phyloP scores from a whole-genome alignment of 2,329 filamentous ascomycete genomes.

The Pyrenophora graminea region DNA sequence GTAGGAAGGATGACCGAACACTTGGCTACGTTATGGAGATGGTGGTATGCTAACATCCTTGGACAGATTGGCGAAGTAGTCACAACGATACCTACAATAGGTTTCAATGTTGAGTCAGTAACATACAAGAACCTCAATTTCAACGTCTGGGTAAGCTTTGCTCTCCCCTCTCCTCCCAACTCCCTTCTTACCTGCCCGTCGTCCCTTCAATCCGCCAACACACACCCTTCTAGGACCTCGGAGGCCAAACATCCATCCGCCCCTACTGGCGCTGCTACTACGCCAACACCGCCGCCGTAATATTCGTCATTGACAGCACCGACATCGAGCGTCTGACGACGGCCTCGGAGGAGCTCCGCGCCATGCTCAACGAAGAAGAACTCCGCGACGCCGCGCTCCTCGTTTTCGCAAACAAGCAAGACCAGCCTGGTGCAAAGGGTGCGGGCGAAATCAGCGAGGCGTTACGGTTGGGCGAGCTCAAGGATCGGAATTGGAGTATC shows the following conservation, averaged over 20 bases:
- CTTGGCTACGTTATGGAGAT: neutral
- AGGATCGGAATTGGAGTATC: slow-evolving; percentile 98
- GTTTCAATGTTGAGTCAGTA: slow-evolving; percentile 98
- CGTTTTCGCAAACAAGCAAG: slow-evolving; percentile 99
- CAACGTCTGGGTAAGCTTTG: slow-evolving; percentile 86
- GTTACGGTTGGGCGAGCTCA: slow-evolving; percentile 82
- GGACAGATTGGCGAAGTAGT: slow-evolving; percentile 93
- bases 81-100: slow-evolving; percentile 98
- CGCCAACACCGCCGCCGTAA: slow-evolving; percentile 95
- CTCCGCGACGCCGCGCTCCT: slow-evolving; percentile 88
- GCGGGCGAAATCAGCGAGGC: slow-evolving; percentile 97
- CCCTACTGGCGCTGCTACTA: slow-evolving; percentile 99
- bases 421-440: slow-evolving; percentile 94
- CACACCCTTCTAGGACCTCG: slow-evolving; percentile 68
- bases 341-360: slow-evolving; percentile 86
- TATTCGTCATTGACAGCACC: slow-evolving; percentile 98
- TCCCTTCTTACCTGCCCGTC: neutral
- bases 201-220: too few species aligned
- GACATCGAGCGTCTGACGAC: slow-evolving; percentile 95
- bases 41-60: neutral
- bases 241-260: slow-evolving; percentile 96
- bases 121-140: slow-evolving; percentile 98
- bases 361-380: slow-evolving; percentile 97
- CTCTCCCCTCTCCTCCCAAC: neutral
- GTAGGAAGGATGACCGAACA: neutral